Evolutionary conservation across 2,329 filamentous ascomycete genomes (phyloP).

Genomic region (Colletotrichum neosansevieriae): DNA sequence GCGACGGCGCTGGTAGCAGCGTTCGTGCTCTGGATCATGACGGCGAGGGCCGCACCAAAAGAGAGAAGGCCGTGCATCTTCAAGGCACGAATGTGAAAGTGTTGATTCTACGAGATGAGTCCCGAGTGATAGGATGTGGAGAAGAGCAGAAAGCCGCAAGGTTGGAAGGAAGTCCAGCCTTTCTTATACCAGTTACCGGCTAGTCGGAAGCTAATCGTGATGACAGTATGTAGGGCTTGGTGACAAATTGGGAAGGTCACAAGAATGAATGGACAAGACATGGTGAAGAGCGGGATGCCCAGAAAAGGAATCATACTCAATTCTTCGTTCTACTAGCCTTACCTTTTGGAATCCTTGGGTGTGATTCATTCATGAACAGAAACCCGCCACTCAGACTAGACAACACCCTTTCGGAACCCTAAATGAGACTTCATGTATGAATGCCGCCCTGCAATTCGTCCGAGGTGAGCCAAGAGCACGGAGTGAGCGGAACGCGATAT

Average conservation of each 20-base stretch:
- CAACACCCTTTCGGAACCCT: not conserved
- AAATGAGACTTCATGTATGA: conserved; percentile 9
- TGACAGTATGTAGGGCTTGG: not conserved
- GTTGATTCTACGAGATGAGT: not conserved
- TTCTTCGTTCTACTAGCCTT: conserved; percentile 11
- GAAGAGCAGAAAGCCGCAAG: not conserved
- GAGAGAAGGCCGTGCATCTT: conserved; percentile 22
- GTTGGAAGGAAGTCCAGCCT: not conserved
- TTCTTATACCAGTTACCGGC: not conserved
- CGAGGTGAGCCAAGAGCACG: not conserved
- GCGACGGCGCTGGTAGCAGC: conserved; percentile 32
- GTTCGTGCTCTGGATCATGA: conserved; percentile 20
- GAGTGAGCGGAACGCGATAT: conserved; percentile 6
- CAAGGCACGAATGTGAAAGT: not conserved
- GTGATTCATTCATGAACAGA: not conserved
- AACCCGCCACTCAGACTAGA: conserved; percentile 30
- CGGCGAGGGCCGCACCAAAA: conserved; percentile 15
- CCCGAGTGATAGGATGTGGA: not conserved
- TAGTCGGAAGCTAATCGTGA: not conserved
- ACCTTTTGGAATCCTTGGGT: conserved; percentile 4
- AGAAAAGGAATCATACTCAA: conserved; percentile 8
- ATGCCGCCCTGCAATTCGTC: conserved; percentile 6
- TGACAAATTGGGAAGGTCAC: not conserved
- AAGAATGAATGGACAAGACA: not conserved
- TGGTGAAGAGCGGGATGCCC: not conserved